Evolutionary conservation across 1,284 basidiomycete species (phyloP).

Genomic region (Porogramme epimiltina): DNA sequence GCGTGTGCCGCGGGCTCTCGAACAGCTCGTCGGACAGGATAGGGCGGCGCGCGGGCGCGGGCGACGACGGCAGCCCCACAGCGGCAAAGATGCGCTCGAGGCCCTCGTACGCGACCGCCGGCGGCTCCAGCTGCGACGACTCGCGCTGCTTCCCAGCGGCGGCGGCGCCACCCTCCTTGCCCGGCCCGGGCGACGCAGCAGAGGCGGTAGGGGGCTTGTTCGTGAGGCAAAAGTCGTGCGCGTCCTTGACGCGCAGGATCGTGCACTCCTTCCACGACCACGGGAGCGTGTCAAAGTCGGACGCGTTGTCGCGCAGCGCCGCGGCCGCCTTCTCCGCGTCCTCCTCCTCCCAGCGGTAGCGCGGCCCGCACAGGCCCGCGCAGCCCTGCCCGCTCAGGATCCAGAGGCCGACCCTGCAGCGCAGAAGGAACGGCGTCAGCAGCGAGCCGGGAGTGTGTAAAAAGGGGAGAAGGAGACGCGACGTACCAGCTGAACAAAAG

Average conservation of each 20-base stretch:
- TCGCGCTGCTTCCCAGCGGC: constrained; percentile 25
- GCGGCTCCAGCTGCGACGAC: constrained; percentile 4
- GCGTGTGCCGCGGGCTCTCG: constrained; percentile 41
- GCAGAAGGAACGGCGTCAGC: background rate
- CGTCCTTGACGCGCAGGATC: constrained; percentile 70
- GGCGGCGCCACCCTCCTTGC: constrained; percentile 39
- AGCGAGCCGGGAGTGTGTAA: background rate
- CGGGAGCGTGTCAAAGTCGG: constrained; percentile 53
- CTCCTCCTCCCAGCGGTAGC: constrained; percentile 80
- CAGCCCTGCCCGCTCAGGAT: constrained; percentile 71
- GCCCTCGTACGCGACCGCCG: constrained; percentile 46
- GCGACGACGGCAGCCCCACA: constrained; percentile 56
- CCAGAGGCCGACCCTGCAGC: constrained; percentile 70
- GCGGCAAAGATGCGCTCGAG: constrained; percentile 72
- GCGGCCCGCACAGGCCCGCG: constrained; percentile 79
- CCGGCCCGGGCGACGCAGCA: too few species aligned
- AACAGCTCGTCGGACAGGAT: constrained; percentile 66
- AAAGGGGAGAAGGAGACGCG: background rate
- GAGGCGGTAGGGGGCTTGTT: constrained; percentile 41
- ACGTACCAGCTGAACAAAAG: constrained; percentile 68
- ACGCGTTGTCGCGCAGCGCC: constrained; percentile 47
- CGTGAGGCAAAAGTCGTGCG: constrained; percentile 78
- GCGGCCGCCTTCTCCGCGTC: constrained; percentile 58
- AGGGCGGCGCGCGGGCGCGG: constrained; percentile 53
- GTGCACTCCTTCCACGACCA: constrained; percentile 81